phyloP scores from a whole-genome alignment of 495 filamentous ascomycete species.

The Chaetomium fimeti region DNA sequence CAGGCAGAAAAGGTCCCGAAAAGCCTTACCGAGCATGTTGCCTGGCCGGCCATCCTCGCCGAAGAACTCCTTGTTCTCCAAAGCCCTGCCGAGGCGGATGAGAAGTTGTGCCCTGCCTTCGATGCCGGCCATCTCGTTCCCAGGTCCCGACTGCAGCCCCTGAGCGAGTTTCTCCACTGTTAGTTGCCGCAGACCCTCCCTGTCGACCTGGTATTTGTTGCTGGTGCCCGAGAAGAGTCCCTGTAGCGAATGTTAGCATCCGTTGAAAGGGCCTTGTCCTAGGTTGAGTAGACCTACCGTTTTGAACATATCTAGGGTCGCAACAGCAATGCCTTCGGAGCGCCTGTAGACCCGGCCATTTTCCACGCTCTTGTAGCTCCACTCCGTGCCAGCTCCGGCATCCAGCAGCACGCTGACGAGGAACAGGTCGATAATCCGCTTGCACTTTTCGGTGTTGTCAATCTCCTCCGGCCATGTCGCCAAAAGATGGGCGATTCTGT shows the following conservation, averaged over 20 bases:
- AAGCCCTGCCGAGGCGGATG: conserved; percentile 68
- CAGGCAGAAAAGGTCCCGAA: no score
- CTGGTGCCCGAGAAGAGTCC: conserved; percentile 87
- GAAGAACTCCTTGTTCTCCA: conserved; percentile 82
- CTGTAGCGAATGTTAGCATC: conserved; percentile 26
- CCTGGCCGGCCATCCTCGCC: conserved; percentile 82
- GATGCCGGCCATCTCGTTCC: conserved; percentile 82
- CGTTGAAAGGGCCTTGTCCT: background rate
- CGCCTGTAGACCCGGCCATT: conserved; percentile 80
- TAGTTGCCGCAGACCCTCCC: conserved; percentile 70
- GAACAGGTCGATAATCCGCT: conserved; percentile 80
- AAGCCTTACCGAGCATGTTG: conserved; percentile 81
- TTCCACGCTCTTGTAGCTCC: conserved; percentile 89
- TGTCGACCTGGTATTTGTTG: conserved; percentile 88
- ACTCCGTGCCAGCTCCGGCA: conserved; percentile 77
- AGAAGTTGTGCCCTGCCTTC: conserved; percentile 83
- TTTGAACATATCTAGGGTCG: conserved; percentile 98
- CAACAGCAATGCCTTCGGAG: conserved; percentile 90
- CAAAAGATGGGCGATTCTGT: conserved; percentile 72
- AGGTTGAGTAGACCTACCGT: conserved; percentile 36
- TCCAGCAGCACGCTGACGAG: conserved; percentile 88
- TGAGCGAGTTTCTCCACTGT: conserved; percentile 70
- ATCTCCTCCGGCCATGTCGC: conserved; percentile 60
- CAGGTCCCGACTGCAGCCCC: conserved; percentile 78
- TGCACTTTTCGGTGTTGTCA: conserved; percentile 69